Conservation (phyloP, 352 stramenopile species). For the Globisporangium cystogenes region DNA sequence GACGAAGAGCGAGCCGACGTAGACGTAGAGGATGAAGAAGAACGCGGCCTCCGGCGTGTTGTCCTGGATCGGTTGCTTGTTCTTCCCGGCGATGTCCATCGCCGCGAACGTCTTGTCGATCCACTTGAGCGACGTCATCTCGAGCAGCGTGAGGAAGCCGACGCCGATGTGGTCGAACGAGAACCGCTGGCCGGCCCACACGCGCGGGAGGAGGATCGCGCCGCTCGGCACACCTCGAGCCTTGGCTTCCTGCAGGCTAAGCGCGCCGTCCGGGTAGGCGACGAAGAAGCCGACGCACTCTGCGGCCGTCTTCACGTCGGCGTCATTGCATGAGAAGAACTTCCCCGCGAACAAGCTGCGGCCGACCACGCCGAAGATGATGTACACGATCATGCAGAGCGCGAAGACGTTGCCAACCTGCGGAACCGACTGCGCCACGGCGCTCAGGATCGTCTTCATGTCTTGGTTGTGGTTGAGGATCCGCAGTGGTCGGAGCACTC, state of each 20-base stretch:
- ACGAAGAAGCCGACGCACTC: slow-evolving; percentile 62
- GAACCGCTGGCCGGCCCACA: slow-evolving; percentile 67
- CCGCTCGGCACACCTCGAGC: slow-evolving; percentile 27
- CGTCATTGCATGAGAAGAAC: slow-evolving; percentile 69
- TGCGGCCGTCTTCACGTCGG: slow-evolving; percentile 18
- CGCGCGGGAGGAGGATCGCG: slow-evolving; percentile 43
- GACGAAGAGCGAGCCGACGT: slow-evolving; percentile 71
- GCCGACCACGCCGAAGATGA: slow-evolving; percentile 70
- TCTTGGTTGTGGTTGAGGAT: slow-evolving; percentile 76
- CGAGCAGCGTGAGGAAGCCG: slow-evolving; percentile 57
- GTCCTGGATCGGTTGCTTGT: slow-evolving; percentile 45
- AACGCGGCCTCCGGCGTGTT: slow-evolving; percentile 34
- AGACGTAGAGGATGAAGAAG: slow-evolving; percentile 77
- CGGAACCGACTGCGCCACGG: slow-evolving; percentile 60
- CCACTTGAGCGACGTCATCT: slow-evolving; percentile 83
- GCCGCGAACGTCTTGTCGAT: slow-evolving; percentile 70
- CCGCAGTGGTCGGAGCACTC: slow-evolving; percentile 56
- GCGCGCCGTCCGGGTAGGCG: slow-evolving; percentile 35
- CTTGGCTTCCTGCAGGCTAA: slow-evolving; percentile 42
- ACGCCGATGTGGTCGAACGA: slow-evolving; percentile 75
- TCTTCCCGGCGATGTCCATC: slow-evolving; percentile 58
- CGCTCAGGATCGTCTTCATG: slow-evolving; percentile 71
- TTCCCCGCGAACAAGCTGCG: slow-evolving; percentile 60
- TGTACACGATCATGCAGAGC: slow-evolving; percentile 69
- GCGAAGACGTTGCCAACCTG: slow-evolving; percentile 71